Conservation (phyloP, 2,329 filamentous ascomycete genomes). For the Metarhizium album region DNA sequence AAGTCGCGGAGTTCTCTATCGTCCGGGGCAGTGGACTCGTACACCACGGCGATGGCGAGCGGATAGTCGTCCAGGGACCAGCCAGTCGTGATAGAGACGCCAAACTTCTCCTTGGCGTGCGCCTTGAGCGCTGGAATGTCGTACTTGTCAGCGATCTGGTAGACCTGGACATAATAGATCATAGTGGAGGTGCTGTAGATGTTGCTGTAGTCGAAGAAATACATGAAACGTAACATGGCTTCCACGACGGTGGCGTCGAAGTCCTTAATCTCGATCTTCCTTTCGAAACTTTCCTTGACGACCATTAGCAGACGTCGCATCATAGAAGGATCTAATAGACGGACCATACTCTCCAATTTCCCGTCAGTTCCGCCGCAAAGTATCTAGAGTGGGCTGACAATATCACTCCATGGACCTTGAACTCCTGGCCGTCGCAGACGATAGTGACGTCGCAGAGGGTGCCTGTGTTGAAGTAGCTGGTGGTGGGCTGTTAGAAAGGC, state of each 20-base stretch:
- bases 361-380: conserved; percentile 6
- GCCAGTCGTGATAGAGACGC: no score
- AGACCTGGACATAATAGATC: conserved; percentile 9
- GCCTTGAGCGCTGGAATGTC: conserved; percentile 7
- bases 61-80: no score
- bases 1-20: no score
- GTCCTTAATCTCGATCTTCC: conserved; percentile 8
- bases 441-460: neutral
- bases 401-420: conserved; percentile 5
- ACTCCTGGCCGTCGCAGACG: no score
- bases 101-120: neutral
- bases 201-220: conserved; percentile 10
- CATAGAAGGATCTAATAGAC: no score
- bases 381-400: conserved; percentile 8
- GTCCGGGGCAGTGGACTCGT: no score
- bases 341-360: neutral
- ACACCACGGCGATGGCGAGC: no score
- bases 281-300: conserved; percentile 8
- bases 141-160: conserved; percentile 11
- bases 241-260: conserved; percentile 9
- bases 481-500: no score
- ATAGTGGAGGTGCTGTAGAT: conserved; percentile 4
- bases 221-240: conserved; percentile 10
- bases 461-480: no score
- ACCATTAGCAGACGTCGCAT: neutral